phyloP scores from a whole-genome alignment of 2,329 filamentous ascomycete species.

The Colletotrichum navitas region DNA sequence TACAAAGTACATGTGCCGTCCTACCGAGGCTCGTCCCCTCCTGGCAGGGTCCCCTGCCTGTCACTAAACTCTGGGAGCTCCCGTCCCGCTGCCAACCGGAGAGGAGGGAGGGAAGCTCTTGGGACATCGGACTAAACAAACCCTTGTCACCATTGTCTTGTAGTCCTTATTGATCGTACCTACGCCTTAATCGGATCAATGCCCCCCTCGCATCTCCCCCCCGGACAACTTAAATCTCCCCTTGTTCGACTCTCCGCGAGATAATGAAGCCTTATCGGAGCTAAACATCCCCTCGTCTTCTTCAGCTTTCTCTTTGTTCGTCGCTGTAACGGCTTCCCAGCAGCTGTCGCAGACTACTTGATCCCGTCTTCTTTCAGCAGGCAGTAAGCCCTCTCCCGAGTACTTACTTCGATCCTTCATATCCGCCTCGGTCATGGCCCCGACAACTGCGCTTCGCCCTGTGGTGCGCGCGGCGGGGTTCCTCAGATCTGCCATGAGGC shows the following conservation, averaged over 20 bases:
- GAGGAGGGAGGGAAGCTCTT: conserved; percentile 2
- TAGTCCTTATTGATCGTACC: not conserved
- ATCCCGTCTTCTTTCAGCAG: not conserved
- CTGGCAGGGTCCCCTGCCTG: conserved; percentile 3
- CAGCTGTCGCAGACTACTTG: not conserved
- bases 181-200: conserved; percentile 6
- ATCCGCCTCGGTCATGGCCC: conserved; percentile 5
- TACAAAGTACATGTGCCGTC: conserved; percentile 14
- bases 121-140: conserved; percentile 11
- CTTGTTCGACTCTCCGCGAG: not conserved
- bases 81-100: conserved; percentile 14
- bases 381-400: not conserved
- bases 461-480: conserved; percentile 3
- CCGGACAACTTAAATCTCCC: not conserved
- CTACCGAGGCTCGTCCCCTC: conserved; percentile 34
- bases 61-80: conserved; percentile 9
- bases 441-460: conserved; percentile 3
- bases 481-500: conserved; percentile 2
- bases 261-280: not conserved
- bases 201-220: not conserved
- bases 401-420: not conserved
- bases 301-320: not conserved
- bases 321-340: not conserved
- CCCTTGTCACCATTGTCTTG: not conserved
- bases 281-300: not conserved